Conservation (phyloP, 805 yeast species). For the Clavispora phyllophila region DNA sequence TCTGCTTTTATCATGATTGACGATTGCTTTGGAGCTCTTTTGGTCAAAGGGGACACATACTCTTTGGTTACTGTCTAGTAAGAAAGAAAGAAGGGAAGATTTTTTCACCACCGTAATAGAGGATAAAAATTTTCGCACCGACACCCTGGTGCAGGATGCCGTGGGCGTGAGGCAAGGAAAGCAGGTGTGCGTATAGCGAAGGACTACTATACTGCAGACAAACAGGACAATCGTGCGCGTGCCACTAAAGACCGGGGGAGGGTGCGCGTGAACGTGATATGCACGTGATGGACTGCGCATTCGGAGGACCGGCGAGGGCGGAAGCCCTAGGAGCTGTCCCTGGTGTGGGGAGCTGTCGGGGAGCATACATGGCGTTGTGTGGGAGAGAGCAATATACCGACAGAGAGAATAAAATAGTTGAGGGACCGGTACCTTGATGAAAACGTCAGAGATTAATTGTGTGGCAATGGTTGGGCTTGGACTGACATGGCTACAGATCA, state of each 20-base stretch:
- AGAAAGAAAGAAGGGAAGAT: constrained; percentile 12
- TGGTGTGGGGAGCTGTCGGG: too few relatives aligned
- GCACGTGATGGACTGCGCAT: neutral
- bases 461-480: too few relatives aligned
- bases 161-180: neutral
- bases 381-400: too few relatives aligned
- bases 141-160: constrained; percentile 9
- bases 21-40: neutral
- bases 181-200: neutral
- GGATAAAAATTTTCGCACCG: constrained; percentile 12
- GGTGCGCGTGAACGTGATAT: neutral
- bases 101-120: constrained; percentile 2
- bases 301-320: too few relatives aligned
- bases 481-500: too few relatives aligned
- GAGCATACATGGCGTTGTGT: too few relatives aligned
- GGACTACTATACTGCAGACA: neutral
- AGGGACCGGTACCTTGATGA: too few relatives aligned
- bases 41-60: constrained; percentile 9
- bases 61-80: constrained; percentile 18
- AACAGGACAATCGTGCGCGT: neutral
- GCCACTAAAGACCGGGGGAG: neutral
- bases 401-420: too few relatives aligned
- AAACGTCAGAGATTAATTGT: too few relatives aligned
- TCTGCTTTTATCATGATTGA: neutral
- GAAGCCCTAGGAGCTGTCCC: too few relatives aligned